Conservation (phyloP, 2,329 filamentous ascomycete genomes). For the Pseudocercospora fuligena region DNA sequence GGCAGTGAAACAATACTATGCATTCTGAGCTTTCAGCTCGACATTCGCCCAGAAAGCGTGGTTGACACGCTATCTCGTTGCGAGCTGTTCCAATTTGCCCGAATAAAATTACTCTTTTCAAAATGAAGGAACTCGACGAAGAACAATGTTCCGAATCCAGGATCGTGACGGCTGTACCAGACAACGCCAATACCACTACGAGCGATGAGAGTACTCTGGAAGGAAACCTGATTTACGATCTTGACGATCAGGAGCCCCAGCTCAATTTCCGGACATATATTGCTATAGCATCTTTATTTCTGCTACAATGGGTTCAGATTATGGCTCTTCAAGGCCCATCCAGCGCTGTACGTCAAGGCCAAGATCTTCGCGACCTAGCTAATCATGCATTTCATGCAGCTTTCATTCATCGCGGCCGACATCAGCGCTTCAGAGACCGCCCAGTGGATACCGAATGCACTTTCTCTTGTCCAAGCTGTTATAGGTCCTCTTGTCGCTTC, state of each 20-base stretch:
- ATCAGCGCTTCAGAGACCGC: constrained; percentile 17
- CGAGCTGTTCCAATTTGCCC: neutral
- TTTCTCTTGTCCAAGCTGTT: constrained; percentile 27
- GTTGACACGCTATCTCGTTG: neutral
- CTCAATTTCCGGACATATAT: constrained; percentile 21
- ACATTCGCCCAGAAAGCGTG: neutral
- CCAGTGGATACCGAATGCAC: constrained; percentile 26
- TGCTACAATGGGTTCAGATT: constrained; percentile 25
- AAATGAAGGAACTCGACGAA: neutral
- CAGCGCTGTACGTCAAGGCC: constrained; percentile 13
- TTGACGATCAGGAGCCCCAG: constrained; percentile 25
- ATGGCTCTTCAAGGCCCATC: constrained; percentile 27
- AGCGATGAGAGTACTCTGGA: neutral
- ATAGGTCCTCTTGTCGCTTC: constrained; percentile 24
- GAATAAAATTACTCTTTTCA: neutral
- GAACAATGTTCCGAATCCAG: neutral
- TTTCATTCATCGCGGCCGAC: constrained; percentile 20
- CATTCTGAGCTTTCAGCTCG: neutral
- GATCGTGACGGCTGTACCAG: neutral
- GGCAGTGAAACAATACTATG: neutral
- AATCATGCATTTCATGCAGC: neutral
- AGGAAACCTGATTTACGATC: neutral
- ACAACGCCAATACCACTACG: neutral
- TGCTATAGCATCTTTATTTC: constrained; percentile 23
- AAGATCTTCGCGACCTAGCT: neutral